Evolutionary conservation across 2,329 filamentous ascomycete genomes (phyloP), one percentile per base, ranked within the genome.

Genomic region (Fusarium floridanum): DNA sequence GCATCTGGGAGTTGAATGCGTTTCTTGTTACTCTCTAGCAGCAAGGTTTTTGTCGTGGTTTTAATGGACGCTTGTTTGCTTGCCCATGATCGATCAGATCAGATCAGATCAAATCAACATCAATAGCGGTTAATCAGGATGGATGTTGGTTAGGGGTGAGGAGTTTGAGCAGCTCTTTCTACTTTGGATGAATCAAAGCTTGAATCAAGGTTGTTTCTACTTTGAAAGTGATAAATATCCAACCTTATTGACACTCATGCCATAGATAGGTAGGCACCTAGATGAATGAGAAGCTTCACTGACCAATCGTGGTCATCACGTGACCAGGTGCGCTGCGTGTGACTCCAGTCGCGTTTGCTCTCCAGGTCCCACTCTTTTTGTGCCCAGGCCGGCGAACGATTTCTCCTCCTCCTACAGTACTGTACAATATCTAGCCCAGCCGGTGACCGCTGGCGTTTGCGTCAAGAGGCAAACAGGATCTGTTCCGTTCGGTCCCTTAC

Each of bases 1-100:
- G 75, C 76, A 74, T 78, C 73, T 68, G 76, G 77, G 75, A 79
- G 77, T 78, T 79, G 77, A 76, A 63, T 79, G 71, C 66, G 66
- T 66, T 74, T 71, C 67, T 67, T 73, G 67, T 77, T 73, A 68
- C 59, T 77, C 69, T 57, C 73, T 75, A 68, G 63, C 72, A 65
- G 48, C 48, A 53, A 32, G 64, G 70, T 63, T 75, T 73, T 73
- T 75, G 60, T 65, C 59, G 66, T 64, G 57, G 57, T 43, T 70
- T 60, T 70, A 65, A 73, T 73, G 55, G 60, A 63, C 53, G 55
- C 48, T 68, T 57, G 57, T 48, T 68, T 55, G 39, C 53, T 68
- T 55, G 39, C 43, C 57, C 53, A 61, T 67, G 43, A 29, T 53
- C 48, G n/a, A 14, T 22, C 48, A 59, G 32, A 12, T 12, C 32